phyloP scores from a whole-genome alignment of 768 basidiomycete genomes.

The Tricholoma flavovirens region DNA sequence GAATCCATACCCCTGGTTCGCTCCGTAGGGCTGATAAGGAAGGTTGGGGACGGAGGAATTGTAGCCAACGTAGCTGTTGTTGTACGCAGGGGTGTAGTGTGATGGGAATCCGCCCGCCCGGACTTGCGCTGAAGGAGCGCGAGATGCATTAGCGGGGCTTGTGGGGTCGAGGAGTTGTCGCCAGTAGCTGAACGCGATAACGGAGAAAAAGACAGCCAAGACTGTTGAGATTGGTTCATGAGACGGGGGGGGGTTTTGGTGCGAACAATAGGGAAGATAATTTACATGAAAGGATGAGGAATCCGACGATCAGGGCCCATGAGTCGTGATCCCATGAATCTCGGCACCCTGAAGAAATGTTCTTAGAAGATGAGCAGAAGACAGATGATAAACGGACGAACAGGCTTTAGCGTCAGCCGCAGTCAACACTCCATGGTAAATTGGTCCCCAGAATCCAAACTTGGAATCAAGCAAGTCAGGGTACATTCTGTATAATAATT shows the following conservation, averaged over 20 bases:
- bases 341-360: constrained; percentile 48
- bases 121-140: constrained; percentile 37
- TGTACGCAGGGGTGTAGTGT: constrained; percentile 60
- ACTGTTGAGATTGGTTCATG: constrained; percentile 28
- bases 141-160: constrained; percentile 45
- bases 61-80: constrained; percentile 57
- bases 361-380: constrained; percentile 6
- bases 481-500: neutral
- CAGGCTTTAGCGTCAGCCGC: constrained; percentile 40
- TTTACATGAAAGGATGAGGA: constrained; percentile 58
- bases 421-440: constrained; percentile 24
- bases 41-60: constrained; percentile 31
- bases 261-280: constrained; percentile 1
- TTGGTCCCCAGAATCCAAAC: constrained; percentile 53
- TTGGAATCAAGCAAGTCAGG: constrained; percentile 17
- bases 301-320: constrained; percentile 59
- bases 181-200: constrained; percentile 64
- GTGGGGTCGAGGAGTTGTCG: constrained; percentile 70
- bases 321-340: constrained; percentile 57
- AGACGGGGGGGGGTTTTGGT: neutral
- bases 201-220: constrained; percentile 54
- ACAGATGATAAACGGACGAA: constrained; percentile 23
- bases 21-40: constrained; percentile 19
- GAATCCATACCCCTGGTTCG: constrained; percentile 33
- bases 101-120: constrained; percentile 35